These are phyloP conservation scores for Adansonia rubrostipa DNA, from an alignment of 441 rosid species.

Conservation along the genomic window DNA sequence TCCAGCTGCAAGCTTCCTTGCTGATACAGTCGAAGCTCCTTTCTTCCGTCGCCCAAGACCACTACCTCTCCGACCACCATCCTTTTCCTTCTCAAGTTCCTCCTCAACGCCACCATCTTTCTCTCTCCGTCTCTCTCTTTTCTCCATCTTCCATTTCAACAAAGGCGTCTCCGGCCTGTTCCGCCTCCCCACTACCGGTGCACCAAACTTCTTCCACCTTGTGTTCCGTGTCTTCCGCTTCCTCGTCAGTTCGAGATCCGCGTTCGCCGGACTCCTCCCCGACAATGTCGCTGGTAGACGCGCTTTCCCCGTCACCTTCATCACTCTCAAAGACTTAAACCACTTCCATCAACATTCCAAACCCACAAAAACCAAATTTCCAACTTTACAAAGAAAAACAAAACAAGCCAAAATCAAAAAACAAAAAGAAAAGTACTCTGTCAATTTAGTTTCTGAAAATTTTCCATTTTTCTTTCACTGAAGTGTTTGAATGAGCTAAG, in stretches of 20 bases:
- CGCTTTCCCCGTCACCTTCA: conserved; percentile 49
- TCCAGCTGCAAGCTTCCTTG: background rate
- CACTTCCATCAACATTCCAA: conserved; percentile 20
- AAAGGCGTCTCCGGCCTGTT: conserved; percentile 86
- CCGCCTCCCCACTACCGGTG: conserved; percentile 42
- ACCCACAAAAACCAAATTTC: background rate
- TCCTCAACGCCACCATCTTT: background rate
- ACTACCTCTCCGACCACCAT: conserved; percentile 26
- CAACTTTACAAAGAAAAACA: background rate
- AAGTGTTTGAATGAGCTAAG: conserved; percentile 18
- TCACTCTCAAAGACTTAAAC: conserved; percentile 43
- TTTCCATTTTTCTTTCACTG: background rate
- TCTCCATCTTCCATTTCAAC: conserved; percentile 35
- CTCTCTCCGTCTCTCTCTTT: conserved; percentile 29
- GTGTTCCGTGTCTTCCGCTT: conserved; percentile 53
- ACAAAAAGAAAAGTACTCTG: background rate
- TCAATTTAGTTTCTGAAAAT: background rate
- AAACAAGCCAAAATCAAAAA: background rate
- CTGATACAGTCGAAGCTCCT: background rate
- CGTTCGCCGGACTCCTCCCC: conserved; percentile 28
- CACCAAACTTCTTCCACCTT: conserved; percentile 47
- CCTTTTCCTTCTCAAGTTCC: background rate
- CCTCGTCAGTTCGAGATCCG: conserved; percentile 50
- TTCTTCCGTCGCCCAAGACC: conserved; percentile 25
- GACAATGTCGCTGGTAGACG: conserved; percentile 49